Evolutionary conservation across 768 basidiomycete genomes (phyloP), one percentile per base, ranked within the genome.

Genomic region (Tylopilus vinaceipallidus): DNA sequence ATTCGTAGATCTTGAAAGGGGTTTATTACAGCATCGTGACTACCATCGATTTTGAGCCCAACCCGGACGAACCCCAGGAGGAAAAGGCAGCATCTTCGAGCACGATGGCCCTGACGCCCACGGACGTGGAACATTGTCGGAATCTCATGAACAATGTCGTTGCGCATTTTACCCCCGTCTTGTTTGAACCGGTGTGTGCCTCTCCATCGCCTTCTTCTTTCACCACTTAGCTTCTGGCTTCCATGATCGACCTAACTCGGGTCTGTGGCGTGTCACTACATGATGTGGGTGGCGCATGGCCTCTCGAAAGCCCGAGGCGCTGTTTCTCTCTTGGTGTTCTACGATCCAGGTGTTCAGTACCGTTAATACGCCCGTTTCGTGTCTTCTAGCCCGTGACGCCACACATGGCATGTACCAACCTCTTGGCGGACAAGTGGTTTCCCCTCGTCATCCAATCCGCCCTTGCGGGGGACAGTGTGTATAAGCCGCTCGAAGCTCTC

Each of bases 361-460:
- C 36, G n/a, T 39, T 49, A 22, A 51, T 36, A 4, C 9, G 12
- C 14, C 34, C 29, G 10, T 22, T 37, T 27, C n/a, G n/a, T 1
- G n/a, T 20, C 29, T 42, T 38, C 17, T 50, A 66, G 67, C 65
- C 83, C 5, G 74, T 81, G 6, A 82, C 83, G n/a, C 69, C 73
- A 2, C 88, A 89, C 60, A 88, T 88, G 85, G 68, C 69, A 4
- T 90, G 88, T 66, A 88, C 86, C 4, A 81, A 88, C 61, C 68
- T 79, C 0, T 75, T 90, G 47, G 88, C 87, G 1, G 84, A 84
- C 43, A 73, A 68, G 44, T 90, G 88, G 88, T 84, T 88, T 78
- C 52, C 73, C 20, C 70, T 80, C 33, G 84, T 90, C n/a, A 83
- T 86, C 33, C 71, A 79, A 42, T 83, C 83, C 11, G 85, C 85